A percentile compares a stretch with the other conserved stretches of the same genome.
phyloP scores from a whole-genome alignment of 306 rosid species.

The Canavalia gladiata region DNA sequence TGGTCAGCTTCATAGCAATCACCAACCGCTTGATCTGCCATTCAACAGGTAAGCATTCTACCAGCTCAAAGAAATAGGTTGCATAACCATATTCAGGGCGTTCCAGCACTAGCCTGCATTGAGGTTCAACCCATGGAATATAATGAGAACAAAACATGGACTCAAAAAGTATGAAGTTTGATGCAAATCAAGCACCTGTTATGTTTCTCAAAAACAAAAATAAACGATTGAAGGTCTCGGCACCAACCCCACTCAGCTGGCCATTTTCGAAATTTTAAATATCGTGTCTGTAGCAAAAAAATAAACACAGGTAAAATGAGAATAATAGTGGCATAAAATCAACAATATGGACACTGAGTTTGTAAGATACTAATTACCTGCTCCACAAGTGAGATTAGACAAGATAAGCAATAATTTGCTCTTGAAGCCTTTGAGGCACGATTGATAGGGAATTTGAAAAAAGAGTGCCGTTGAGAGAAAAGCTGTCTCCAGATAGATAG shows the following conservation, averaged over 20 bases:
- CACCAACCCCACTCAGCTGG: slow-evolving; percentile 99
- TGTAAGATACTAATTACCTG: slow-evolving; percentile 68
- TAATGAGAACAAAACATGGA: slow-evolving; percentile 34
- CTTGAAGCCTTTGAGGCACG: slow-evolving; percentile 66
- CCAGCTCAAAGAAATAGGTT: slow-evolving; percentile 92
- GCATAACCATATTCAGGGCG: slow-evolving; percentile 98
- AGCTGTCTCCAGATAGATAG: slow-evolving; percentile 61
- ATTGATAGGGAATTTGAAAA: slow-evolving; percentile 62
- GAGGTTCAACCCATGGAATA: slow-evolving; percentile 40
- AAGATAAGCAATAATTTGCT: slow-evolving; percentile 80
- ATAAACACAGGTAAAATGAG: neutral
- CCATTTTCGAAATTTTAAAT: slow-evolving; percentile 80
- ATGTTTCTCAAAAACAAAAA: slow-evolving; percentile 87
- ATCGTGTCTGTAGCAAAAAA: slow-evolving; percentile 64
- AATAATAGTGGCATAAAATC: slow-evolving; percentile 3
- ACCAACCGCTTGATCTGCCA: slow-evolving; percentile 98
- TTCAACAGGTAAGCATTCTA: slow-evolving; percentile 67
- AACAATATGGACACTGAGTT: slow-evolving; percentile 33
- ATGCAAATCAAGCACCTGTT: slow-evolving; percentile 72
- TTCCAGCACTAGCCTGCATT: slow-evolving; percentile 88
- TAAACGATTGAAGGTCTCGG: slow-evolving; percentile 90
- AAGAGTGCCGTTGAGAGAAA: slow-evolving; percentile 63
- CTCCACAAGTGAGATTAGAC: slow-evolving; percentile 90
- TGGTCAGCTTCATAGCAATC: slow-evolving; percentile 80
- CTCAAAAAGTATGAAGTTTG: slow-evolving; percentile 35